Evolutionary conservation across 2,329 filamentous ascomycete genomes (phyloP).

Genomic region (Salinomyces thailandicus): DNA sequence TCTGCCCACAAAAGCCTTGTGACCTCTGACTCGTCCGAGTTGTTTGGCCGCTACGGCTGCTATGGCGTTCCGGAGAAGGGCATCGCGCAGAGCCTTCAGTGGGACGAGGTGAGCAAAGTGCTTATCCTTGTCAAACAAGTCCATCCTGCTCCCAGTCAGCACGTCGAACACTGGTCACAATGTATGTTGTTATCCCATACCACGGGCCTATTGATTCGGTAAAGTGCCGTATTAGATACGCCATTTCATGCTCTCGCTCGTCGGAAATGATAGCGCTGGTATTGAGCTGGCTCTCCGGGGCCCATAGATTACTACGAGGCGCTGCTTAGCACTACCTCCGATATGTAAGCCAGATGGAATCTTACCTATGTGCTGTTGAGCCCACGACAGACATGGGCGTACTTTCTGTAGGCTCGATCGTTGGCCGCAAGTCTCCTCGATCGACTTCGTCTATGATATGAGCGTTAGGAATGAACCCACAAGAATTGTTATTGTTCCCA

Average conservation of each 20-base stretch:
- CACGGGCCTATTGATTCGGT: slow-evolving; percentile 50
- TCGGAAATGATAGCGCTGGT: slow-evolving; percentile 26
- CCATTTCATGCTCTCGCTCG: slow-evolving; percentile 43
- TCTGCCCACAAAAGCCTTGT: slow-evolving; percentile 41
- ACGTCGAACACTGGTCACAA: background rate
- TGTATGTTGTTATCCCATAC: too few species aligned
- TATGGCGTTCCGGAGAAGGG: slow-evolving; percentile 44
- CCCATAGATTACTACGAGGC: slow-evolving; percentile 17
- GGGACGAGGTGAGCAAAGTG: slow-evolving; percentile 53
- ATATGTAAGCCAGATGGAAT: background rate
- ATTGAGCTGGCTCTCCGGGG: slow-evolving; percentile 20
- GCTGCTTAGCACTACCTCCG: background rate
- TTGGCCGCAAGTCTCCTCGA: slow-evolving; percentile 13
- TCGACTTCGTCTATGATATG: slow-evolving; percentile 26
- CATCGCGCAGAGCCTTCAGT: slow-evolving; percentile 43
- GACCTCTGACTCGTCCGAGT: slow-evolving; percentile 44
- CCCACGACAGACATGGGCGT: background rate
- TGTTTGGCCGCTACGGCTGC: slow-evolving; percentile 54
- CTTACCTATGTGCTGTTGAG: slow-evolving; percentile 6
- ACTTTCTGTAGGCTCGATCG: slow-evolving; percentile 9
- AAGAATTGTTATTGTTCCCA: slow-evolving; percentile 20
- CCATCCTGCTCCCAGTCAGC: slow-evolving; percentile 30
- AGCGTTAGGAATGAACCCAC: slow-evolving; percentile 23
- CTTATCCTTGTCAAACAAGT: slow-evolving; percentile 44
- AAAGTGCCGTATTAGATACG: slow-evolving; percentile 51